Conservation (phyloP, 148 eudicot genomes). For the Spergularia marina region DNA sequence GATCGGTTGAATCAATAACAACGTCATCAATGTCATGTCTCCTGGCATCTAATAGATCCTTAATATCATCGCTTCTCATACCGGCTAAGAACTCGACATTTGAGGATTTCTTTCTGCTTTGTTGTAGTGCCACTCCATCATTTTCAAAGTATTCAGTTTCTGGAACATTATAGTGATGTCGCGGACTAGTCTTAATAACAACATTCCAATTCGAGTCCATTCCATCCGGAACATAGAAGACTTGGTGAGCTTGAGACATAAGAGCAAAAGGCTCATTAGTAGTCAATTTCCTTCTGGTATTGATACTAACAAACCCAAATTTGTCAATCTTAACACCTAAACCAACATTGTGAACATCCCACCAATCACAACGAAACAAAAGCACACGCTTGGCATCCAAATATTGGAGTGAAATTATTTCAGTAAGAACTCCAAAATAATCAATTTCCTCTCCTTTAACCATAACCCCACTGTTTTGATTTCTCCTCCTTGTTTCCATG, state of each 20-base stretch:
- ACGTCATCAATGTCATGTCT: too few species aligned
- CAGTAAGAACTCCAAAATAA: slow-evolving; percentile 12
- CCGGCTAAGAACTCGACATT: not conserved
- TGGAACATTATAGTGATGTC: slow-evolving; percentile 9
- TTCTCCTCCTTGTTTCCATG: not conserved
- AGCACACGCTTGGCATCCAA: slow-evolving; percentile 8
- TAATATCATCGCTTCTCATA: not conserved
- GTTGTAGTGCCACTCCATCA: not conserved
- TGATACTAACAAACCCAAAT: slow-evolving; percentile 3
- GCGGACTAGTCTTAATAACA: not conserved
- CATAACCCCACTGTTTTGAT: slow-evolving; percentile 20
- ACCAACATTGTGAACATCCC: slow-evolving; percentile 11
- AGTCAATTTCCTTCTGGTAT: not conserved
- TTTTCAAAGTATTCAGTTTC: not conserved
- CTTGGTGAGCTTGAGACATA: slow-evolving; percentile 7
- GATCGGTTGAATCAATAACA: not conserved
- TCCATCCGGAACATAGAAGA: slow-evolving; percentile 7
- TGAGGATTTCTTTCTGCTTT: not conserved
- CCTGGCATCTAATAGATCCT: not conserved
- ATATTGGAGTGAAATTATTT: slow-evolving; percentile 9
- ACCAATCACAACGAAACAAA: slow-evolving; percentile 19
- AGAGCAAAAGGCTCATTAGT: slow-evolving; percentile 17
- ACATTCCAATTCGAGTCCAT: slow-evolving; percentile 4
- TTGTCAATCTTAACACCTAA: slow-evolving; percentile 16
- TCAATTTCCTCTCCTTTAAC: not conserved